A percentile compares a stretch with the other conserved stretches of the same genome.
Evolutionary conservation across 2,329 filamentous ascomycete genomes (phyloP).

Genomic region (Penicillium sp.): DNA sequence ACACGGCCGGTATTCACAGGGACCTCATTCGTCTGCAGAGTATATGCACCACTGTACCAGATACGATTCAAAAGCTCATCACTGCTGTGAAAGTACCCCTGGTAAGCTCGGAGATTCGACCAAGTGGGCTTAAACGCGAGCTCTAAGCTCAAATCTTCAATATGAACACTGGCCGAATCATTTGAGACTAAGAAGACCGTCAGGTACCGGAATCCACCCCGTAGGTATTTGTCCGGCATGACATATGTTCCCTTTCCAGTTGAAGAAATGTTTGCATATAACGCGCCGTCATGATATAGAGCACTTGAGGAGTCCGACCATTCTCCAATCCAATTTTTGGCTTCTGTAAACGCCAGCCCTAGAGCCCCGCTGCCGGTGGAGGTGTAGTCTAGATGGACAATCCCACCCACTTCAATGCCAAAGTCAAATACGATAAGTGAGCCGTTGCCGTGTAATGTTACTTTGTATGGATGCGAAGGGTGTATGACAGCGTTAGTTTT

Average conservation of each 20-base stretch:
- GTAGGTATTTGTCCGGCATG: slow-evolving; percentile 42
- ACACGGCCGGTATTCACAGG: slow-evolving; percentile 40
- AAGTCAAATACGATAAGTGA: slow-evolving; percentile 60
- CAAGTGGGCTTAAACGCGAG: slow-evolving; percentile 53
- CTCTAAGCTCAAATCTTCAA: slow-evolving; percentile 45
- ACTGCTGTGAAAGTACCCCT: slow-evolving; percentile 55
- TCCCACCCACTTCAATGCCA: slow-evolving; percentile 58
- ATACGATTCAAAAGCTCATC: slow-evolving; percentile 56
- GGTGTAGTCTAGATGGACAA: slow-evolving; percentile 54
- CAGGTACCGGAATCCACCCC: slow-evolving; percentile 49
- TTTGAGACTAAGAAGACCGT: slow-evolving; percentile 41
- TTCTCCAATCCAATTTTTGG: slow-evolving; percentile 50
- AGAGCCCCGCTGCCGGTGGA: slow-evolving; percentile 41
- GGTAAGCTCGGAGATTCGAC: slow-evolving; percentile 54
- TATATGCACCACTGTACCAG: slow-evolving; percentile 59
- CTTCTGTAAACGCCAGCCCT: slow-evolving; percentile 52
- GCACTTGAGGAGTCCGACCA: slow-evolving; percentile 53
- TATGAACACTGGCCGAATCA: slow-evolving; percentile 33
- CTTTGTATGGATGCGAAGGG: slow-evolving; percentile 33
- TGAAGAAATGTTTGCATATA: slow-evolving; percentile 39
- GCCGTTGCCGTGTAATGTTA: slow-evolving; percentile 47
- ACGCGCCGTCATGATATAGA: slow-evolving; percentile 44
- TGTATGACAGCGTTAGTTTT: slow-evolving; percentile 22
- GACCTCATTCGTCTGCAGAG: slow-evolving; percentile 50
- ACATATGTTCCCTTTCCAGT: slow-evolving; percentile 37